Conservation (phyloP, 495 filamentous ascomycete genomes). For the Rhizodiscina lignyota region DNA sequence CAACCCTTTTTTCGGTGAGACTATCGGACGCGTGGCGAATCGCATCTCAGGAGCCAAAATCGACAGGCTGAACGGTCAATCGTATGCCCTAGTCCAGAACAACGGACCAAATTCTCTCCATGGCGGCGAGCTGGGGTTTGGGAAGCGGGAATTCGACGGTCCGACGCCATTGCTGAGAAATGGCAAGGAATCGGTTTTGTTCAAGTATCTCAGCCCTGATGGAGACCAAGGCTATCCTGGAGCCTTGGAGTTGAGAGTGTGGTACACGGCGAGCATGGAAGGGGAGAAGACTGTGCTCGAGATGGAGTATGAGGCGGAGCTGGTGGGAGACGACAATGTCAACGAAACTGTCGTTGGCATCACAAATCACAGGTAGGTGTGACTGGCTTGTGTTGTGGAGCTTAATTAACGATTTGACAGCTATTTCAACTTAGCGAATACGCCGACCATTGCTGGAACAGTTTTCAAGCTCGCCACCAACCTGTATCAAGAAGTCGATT, state of each 20-base stretch:
- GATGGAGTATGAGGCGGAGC: constrained; percentile 77
- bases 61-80: constrained; percentile 50
- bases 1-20: constrained; percentile 71
- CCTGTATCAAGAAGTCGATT: constrained; percentile 58
- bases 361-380: constrained; percentile 78
- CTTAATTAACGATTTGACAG: constrained; percentile 25
- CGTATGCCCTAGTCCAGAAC: constrained; percentile 54
- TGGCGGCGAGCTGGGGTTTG: constrained; percentile 71
- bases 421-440: constrained; percentile 75
- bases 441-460: constrained; percentile 57
- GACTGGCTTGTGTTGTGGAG: background rate
- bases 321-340: constrained; percentile 45
- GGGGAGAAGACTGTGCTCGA: constrained; percentile 45
- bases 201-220: constrained; percentile 53
- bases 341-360: constrained; percentile 80
- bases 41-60: constrained; percentile 61
- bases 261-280: constrained; percentile 62
- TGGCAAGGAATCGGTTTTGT: constrained; percentile 61
- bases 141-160: constrained; percentile 65
- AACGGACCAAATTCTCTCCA: constrained; percentile 68
- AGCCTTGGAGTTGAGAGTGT: constrained; percentile 57
- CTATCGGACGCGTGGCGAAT: constrained; percentile 85
- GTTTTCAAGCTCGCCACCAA: constrained; percentile 52
- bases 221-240: constrained; percentile 81
- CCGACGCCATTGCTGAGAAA: constrained; percentile 46